Evolutionary conservation across 306 rosid species (phyloP), one percentile per base, ranked within the genome.

Genomic region (Quercus parvula): DNA sequence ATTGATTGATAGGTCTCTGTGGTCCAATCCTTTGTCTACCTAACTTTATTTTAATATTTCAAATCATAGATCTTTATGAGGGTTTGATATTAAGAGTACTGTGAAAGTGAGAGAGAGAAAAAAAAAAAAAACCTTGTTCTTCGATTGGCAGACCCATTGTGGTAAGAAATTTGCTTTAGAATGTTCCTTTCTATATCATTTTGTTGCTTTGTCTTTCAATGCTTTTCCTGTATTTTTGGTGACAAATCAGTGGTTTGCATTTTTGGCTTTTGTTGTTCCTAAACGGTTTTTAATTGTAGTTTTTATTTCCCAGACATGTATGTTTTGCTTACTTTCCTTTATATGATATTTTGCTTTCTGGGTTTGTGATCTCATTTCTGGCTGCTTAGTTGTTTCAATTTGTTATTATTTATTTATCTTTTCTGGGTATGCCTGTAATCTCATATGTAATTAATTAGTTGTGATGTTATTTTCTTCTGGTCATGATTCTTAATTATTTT

Each of bases 1-100:
- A 82, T 81, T 87, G 86, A 84, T 84, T 85, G 81, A 80, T 68
- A 59, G 77, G 76, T 82, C 66, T 78, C 73, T 24, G 69, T 74
- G 77, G 67, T 78, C 86, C 76, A 76, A 75, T 84, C 76, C 76
- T 49, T 55, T 78, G 31, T 63, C 22, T 69, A n/a, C 64, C 82
- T 35, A n/a, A 28, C 70, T 12, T 73, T 72, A 56, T 66, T 71
- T 31, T 41, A 68, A 20, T 61, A 6, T 69, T 54, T 79, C 57
- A 61, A 59, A 75, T 77, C 79, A 76, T 22, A 38, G 38, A 82
- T 77, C 70, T 68, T 75, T 80, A 33, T 74, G 78, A 80, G 87
- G 84, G 89, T 82, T 83, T 82, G 69, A 49, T 84, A 52, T 31
- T 74, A 22, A 44, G 25, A 56, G 44, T 63, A 56, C 38, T 62